Percentiles rank a stretch among this genome's conserved stretches.
These are phyloP conservation scores for Acacia pycnantha DNA, from an alignment of 331 rosid genomes.

Conservation along the genomic window DNA sequence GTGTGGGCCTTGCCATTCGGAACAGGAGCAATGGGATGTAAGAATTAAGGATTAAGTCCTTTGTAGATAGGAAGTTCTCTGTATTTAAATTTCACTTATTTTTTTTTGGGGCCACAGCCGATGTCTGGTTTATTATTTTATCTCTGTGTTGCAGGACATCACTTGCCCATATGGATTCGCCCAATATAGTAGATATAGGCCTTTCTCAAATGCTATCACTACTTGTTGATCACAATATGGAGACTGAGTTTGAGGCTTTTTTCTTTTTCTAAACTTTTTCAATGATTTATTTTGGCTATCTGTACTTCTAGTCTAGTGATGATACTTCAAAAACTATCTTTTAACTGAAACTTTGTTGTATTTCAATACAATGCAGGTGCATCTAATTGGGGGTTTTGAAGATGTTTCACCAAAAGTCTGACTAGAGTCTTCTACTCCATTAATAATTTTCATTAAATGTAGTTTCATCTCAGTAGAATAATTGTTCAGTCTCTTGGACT, in stretches of 20 bases:
- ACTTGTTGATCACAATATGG: slow-evolving; percentile 41
- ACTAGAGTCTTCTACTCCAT: slow-evolving; percentile 46
- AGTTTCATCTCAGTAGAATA: slow-evolving; percentile 38
- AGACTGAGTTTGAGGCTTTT: slow-evolving; percentile 61
- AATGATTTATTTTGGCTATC: neutral
- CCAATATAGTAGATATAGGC: slow-evolving; percentile 64
- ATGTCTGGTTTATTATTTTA: slow-evolving; percentile 20
- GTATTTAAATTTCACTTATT: neutral
- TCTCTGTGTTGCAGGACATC: slow-evolving; percentile 55
- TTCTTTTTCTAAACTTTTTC: slow-evolving; percentile 14
- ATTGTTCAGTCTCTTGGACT: slow-evolving; percentile 48
- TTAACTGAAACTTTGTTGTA: slow-evolving; percentile 21
- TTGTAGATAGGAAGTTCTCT: neutral
- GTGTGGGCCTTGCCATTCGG: slow-evolving; percentile 75
- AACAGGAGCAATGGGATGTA: slow-evolving; percentile 72
- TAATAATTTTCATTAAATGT: slow-evolving; percentile 37
- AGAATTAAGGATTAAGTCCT: slow-evolving; percentile 31
- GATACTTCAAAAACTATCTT: neutral
- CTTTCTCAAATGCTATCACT: slow-evolving; percentile 71
- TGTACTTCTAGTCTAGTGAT: neutral
- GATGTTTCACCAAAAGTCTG: slow-evolving; percentile 63
- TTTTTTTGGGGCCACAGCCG: neutral
- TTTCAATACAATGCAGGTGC: slow-evolving; percentile 61
- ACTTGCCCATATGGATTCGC: slow-evolving; percentile 86
- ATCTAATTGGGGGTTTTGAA: slow-evolving; percentile 84